phyloP scores from a whole-genome alignment of 1,284 basidiomycete genomes.

The Xanthoconium separans region DNA sequence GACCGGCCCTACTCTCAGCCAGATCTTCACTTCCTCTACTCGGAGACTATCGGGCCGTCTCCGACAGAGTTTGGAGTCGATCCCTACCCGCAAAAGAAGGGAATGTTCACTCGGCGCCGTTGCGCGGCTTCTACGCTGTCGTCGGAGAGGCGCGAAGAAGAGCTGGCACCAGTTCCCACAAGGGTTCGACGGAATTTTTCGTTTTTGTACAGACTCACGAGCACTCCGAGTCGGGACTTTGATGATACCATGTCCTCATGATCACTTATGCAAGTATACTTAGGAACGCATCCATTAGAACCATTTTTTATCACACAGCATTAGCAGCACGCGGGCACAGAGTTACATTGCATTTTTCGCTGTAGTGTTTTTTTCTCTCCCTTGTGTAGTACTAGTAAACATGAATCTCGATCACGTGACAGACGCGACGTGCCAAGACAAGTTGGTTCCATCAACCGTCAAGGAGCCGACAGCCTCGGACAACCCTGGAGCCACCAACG shows the following conservation, averaged over 20 bases:
- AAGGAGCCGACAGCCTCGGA: slow-evolving; percentile 1
- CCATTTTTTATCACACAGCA: neutral
- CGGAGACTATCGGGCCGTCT: slow-evolving; percentile 14
- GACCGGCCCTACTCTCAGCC: slow-evolving; percentile 33
- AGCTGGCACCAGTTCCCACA: slow-evolving; percentile 7
- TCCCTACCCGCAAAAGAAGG: slow-evolving; percentile 9
- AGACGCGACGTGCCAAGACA: slow-evolving; percentile 12
- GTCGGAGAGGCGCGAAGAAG: slow-evolving; percentile 17
- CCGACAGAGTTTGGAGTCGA: slow-evolving; percentile 23
- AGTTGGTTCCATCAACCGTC: slow-evolving; percentile 6
- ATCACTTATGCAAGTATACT: slow-evolving; percentile 18
- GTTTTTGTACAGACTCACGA: slow-evolving; percentile 32
- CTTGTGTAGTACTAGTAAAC: neutral
- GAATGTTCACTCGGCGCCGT: slow-evolving; percentile 19
- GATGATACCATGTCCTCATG: slow-evolving; percentile 8
- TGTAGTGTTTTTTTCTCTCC: slow-evolving; percentile 1
- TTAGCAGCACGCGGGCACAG: neutral
- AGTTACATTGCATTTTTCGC: slow-evolving; percentile 19
- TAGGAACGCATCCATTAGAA: slow-evolving; percentile 3
- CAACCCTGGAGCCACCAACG: slow-evolving; percentile 5
- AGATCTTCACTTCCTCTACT: slow-evolving; percentile 27
- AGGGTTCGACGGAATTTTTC: slow-evolving; percentile 34
- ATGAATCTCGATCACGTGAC: slow-evolving; percentile 29
- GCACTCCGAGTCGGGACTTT: slow-evolving; percentile 5
- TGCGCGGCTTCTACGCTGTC: slow-evolving; percentile 18